These are phyloP conservation scores for Arthrobotrys conoides DNA, from an alignment of 2,329 filamentous ascomycete genomes.

Conservation along the genomic window DNA sequence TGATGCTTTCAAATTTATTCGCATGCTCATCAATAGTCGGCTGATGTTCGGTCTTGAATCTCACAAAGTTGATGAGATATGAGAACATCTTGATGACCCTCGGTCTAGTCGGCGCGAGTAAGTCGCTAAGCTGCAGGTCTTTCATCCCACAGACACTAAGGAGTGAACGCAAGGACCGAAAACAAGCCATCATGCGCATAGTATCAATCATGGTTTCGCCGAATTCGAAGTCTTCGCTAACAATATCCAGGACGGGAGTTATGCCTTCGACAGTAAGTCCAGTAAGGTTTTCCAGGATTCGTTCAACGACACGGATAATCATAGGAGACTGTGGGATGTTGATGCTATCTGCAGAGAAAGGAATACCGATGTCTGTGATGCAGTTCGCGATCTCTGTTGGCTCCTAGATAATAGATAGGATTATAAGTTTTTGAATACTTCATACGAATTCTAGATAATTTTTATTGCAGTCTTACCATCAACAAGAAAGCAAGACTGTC, in stretches of 20 bases:
- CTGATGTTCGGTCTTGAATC: slow-evolving; percentile 88
- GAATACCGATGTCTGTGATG: slow-evolving; percentile 95
- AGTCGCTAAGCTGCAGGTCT: slow-evolving; percentile 92
- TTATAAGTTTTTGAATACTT: slow-evolving; percentile 25
- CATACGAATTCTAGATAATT: not conserved
- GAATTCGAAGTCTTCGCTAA: slow-evolving; percentile 85
- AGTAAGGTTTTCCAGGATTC: slow-evolving; percentile 93
- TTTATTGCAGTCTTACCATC: slow-evolving; percentile 31
- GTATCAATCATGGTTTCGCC: slow-evolving; percentile 89
- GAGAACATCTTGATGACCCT: slow-evolving; percentile 95
- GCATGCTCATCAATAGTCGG: slow-evolving; percentile 91
- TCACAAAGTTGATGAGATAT: slow-evolving; percentile 98
- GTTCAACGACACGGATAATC: slow-evolving; percentile 97
- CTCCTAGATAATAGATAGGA: slow-evolving; percentile 69
- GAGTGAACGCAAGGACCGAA: slow-evolving; percentile 83
- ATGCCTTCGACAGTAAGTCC: slow-evolving; percentile 94
- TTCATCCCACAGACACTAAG: slow-evolving; percentile 89
- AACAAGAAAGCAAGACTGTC: slow-evolving; percentile 50
- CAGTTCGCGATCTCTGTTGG: slow-evolving; percentile 88
- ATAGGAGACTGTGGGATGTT: slow-evolving; percentile 94
- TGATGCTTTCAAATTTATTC: slow-evolving; percentile 88
- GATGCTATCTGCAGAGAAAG: slow-evolving; percentile 86
- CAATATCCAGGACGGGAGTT: slow-evolving; percentile 93
- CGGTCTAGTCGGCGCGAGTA: slow-evolving; percentile 90
- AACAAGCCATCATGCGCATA: slow-evolving; percentile 95